phyloP scores from a whole-genome alignment of 2,329 filamentous ascomycete genomes.

The Botrytis elliptica region DNA sequence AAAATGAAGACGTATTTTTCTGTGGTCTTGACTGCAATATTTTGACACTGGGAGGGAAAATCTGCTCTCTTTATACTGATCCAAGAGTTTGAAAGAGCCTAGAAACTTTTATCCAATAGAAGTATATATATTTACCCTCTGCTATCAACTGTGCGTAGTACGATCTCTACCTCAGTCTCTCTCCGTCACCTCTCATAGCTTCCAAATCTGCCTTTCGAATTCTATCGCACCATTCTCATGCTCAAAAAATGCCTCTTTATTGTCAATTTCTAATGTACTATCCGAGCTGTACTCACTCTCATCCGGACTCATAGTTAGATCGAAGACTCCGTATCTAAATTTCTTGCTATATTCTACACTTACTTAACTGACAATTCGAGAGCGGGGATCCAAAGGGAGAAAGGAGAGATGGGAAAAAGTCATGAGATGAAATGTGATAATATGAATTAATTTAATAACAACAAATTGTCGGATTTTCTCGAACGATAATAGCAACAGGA shows the following conservation, averaged over 20 bases:
- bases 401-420: background rate
- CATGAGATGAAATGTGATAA: background rate
- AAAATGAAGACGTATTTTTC: no score
- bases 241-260: background rate
- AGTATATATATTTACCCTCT: background rate
- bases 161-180: no score
- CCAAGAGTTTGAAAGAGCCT: background rate
- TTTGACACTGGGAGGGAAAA: background rate
- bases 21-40: no score
- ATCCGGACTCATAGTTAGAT: rapidly evolving
- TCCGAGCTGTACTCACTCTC: background rate
- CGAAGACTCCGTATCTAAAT: no score
- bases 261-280: background rate
- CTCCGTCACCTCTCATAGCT: background rate
- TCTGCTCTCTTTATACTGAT: background rate
- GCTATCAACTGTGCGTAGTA: background rate
- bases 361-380: no score
- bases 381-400: background rate
- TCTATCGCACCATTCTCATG: background rate
- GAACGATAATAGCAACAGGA: rapidly evolving
- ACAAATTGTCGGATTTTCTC: background rate
- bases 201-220: background rate
- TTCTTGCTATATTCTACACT: no score
- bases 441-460: background rate
- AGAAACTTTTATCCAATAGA: rapidly evolving